Base-by-base conservation (phyloP, 768 basidiomycete species). In the Boletus reticulatus region DNA sequence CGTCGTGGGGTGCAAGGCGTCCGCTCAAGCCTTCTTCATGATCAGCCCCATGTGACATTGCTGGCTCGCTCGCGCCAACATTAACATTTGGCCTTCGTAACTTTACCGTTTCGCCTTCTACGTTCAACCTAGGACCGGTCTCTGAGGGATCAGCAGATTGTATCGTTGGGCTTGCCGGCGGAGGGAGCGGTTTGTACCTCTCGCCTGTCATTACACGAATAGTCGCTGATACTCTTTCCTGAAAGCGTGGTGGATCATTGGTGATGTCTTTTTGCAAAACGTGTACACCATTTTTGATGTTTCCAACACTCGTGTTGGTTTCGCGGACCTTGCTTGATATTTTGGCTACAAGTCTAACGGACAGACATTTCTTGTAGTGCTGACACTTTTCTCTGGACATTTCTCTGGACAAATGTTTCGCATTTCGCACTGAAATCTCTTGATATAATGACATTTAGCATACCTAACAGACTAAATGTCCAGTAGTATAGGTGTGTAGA, bases 41-140 rank as follows among this genome's bases (percentile, higher is more conserved):
- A 50, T 34, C 36, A 68, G 67, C 73, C n/a, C 75, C 72, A 2
- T 79, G 78, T 41, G 48, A 63, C 50, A 54, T 38, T 44, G 55
- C 61, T 32, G 66, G 13, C 52, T 65, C 41, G 57, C 69, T 51
- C 52, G 56, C 50, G 44, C 78, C 58, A 13, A 67, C 67, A 7
- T 60, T 82, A 53, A 69, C 70, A 0, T 78, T 79, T 60, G 75
- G 73, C 56, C 74, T 73, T 29, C 67, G 68, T 31, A 53, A 57
- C 10, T 80, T 78, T 66, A 47, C 57, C 20, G 68, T 81, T 57
- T 64, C 69, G 7, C 34, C 71, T 17, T 65, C 61, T 7, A 68
- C 64, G 17, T 75, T 79, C 68, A 81, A 79, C 67, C 67, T 82
- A 13, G 83, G 80, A 6, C 63, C 60, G 3, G 56, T 69, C 48